Percentiles rank a stretch among this genome's conserved stretches.
These are phyloP conservation scores for Aspergillus tubingensis DNA, from an alignment of 2,329 filamentous ascomycete genomes.

Conservation along the genomic window DNA sequence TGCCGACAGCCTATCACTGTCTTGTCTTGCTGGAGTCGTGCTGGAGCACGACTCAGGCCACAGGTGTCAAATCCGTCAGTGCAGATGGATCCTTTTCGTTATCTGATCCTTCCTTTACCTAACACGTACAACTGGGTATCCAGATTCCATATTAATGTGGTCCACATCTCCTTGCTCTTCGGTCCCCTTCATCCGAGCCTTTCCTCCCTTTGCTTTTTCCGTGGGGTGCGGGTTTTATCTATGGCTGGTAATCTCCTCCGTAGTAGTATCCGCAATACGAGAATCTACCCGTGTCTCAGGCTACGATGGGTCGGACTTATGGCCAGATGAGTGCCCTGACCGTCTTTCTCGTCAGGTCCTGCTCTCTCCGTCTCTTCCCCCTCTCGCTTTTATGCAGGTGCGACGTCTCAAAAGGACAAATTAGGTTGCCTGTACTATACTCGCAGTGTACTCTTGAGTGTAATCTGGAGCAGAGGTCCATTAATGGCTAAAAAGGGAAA, in stretches of 20 bases:
- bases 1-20: neutral
- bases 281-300: neutral
- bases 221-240: neutral
- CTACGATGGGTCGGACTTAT: neutral
- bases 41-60: constrained; percentile 9
- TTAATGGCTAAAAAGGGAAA: constrained; percentile 26
- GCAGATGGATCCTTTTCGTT: constrained; percentile 16
- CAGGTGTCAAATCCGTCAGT: constrained; percentile 4
- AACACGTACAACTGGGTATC: constrained; percentile 11
- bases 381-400: neutral
- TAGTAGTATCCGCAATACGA: neutral
- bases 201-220: neutral
- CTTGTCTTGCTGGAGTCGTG: constrained; percentile 19
- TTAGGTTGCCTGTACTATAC: neutral
- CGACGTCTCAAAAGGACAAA: no score
- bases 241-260: neutral
- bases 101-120: constrained; percentile 25
- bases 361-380: no score
- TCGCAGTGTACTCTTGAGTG: neutral
- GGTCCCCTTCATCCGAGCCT: neutral
- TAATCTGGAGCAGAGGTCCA: constrained; percentile 16
- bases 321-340: neutral
- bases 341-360: neutral
- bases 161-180: neutral
- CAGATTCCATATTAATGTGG: neutral